Conservation (phyloP, 345 rosid species). For the Psidium friedrichsthalianum region DNA sequence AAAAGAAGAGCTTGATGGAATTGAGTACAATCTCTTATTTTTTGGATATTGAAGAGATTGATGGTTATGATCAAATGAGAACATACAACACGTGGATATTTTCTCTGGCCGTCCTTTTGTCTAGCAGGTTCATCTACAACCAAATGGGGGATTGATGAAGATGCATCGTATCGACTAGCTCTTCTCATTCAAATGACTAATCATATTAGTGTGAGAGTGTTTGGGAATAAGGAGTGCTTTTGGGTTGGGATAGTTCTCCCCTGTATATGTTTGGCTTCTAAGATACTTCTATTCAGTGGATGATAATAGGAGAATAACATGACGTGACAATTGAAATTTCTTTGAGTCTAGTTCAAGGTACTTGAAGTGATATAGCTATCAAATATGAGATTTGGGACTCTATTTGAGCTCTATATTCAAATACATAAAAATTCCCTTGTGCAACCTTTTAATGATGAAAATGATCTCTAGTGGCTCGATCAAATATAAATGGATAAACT, state of each 20-base stretch:
- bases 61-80: slow-evolving; percentile 98
- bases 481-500: slow-evolving; percentile 72
- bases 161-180: slow-evolving; percentile 86
- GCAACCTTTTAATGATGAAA: slow-evolving; percentile 81
- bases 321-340: slow-evolving; percentile 94
- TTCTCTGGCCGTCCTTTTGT: slow-evolving; percentile 89
- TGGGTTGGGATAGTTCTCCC: slow-evolving; percentile 86
- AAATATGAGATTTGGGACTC: slow-evolving; percentile 95
- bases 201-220: slow-evolving; percentile 87
- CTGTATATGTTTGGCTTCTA: slow-evolving; percentile 95
- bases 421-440: slow-evolving; percentile 87
- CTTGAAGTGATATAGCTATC: slow-evolving; percentile 67
- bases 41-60: slow-evolving; percentile 91
- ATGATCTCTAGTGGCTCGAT: slow-evolving; percentile 82
- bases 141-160: slow-evolving; percentile 96
- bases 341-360: slow-evolving; percentile 68
- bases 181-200: slow-evolving; percentile 97
- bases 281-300: slow-evolving; percentile 92
- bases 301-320: slow-evolving; percentile 74
- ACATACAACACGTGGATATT: slow-evolving; percentile 98
- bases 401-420: slow-evolving; percentile 88
- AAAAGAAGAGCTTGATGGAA: slow-evolving; percentile 90
- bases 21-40: slow-evolving; percentile 72
- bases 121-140: slow-evolving; percentile 94
- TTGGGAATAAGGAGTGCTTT: slow-evolving; percentile 65